Evolutionary conservation across 202 grass and related monocot genomes (phyloP).

Genomic region (Elaeis oleifera): DNA sequence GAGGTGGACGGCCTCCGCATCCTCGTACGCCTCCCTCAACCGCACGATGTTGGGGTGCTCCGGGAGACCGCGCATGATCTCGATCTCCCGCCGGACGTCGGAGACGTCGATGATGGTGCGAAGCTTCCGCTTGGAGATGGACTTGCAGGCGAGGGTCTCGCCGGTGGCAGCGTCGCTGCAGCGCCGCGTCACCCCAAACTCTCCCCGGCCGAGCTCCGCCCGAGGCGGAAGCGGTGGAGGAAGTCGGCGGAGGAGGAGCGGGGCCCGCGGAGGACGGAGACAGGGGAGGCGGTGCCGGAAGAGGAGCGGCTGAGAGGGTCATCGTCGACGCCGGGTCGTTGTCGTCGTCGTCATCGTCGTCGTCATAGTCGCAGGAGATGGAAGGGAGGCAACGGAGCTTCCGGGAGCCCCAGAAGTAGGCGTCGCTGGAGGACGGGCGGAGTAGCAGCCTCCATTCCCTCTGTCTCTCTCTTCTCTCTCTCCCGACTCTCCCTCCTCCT

Average conservation of each 20-base stretch:
- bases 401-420: conserved; percentile 11
- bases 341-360: conserved; percentile 6
- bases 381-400: conserved; percentile 29
- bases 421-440: conserved; percentile 29
- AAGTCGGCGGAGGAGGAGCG: conserved; percentile 24
- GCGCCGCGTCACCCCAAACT: conserved; percentile 72
- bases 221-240: conserved; percentile 49
- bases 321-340: not conserved
- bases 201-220: conserved; percentile 69
- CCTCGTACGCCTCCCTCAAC: conserved; percentile 67
- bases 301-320: not conserved
- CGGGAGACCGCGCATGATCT: conserved; percentile 54
- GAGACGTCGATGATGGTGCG: conserved; percentile 38
- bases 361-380: conserved; percentile 18
- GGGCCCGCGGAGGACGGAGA: conserved; percentile 10
- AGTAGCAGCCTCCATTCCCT: conserved; percentile 74
- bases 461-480: conserved; percentile 6
- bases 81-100: conserved; percentile 68
- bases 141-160: conserved; percentile 77
- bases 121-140: conserved; percentile 47
- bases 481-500: conserved; percentile 1
- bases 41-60: conserved; percentile 37
- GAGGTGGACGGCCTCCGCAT: conserved; percentile 39
- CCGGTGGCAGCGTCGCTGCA: conserved; percentile 54
- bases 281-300: conserved; percentile 17